Conservation (phyloP, 495 filamentous ascomycete genomes). For the Xylaria bambusicola region DNA sequence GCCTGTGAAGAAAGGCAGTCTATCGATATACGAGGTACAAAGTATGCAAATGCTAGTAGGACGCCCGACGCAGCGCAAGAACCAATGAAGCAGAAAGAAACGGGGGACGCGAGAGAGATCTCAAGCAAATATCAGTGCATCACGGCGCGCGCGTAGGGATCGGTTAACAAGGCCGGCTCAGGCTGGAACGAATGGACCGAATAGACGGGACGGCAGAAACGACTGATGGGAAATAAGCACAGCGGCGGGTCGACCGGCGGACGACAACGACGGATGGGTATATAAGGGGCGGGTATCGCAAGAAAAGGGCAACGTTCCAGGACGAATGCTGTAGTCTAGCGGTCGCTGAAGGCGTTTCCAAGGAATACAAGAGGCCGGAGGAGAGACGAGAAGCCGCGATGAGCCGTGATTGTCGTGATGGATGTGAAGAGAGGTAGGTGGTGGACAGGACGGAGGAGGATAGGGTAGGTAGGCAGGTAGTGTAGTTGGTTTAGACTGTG, state of each 20-base stretch:
- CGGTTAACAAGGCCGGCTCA: slow-evolving; percentile 20
- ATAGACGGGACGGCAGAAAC: slow-evolving; percentile 33
- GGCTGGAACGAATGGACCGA: slow-evolving; percentile 27
- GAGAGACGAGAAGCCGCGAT: slow-evolving; percentile 15
- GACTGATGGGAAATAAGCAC: slow-evolving; percentile 34
- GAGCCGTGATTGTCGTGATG: slow-evolving; percentile 20
- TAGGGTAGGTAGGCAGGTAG: too few relatives aligned
- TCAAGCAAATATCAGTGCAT: slow-evolving; percentile 21
- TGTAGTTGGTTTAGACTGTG: slow-evolving; percentile 10
- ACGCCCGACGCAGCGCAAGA: slow-evolving; percentile 9
- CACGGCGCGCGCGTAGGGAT: slow-evolving; percentile 24
- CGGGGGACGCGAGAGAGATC: background rate
- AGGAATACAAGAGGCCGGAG: slow-evolving; percentile 15
- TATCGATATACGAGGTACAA: slow-evolving; percentile 15
- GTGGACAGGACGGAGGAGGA: slow-evolving; percentile 6
- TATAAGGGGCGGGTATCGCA: slow-evolving; percentile 36
- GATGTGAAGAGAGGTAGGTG: slow-evolving; percentile 14
- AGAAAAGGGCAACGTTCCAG: slow-evolving; percentile 21
- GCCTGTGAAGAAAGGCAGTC: slow-evolving; percentile 1
- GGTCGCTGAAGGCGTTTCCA: slow-evolving; percentile 11
- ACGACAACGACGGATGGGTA: slow-evolving; percentile 24
- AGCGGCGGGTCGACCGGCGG: slow-evolving; percentile 30
- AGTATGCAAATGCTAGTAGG: slow-evolving; percentile 16
- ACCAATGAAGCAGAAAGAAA: slow-evolving; percentile 5
- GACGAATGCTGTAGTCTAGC: slow-evolving; percentile 2